Base-by-base conservation (phyloP, 192 early-diverging fungal genomes). In the Backusella liffmaniae region DNA sequence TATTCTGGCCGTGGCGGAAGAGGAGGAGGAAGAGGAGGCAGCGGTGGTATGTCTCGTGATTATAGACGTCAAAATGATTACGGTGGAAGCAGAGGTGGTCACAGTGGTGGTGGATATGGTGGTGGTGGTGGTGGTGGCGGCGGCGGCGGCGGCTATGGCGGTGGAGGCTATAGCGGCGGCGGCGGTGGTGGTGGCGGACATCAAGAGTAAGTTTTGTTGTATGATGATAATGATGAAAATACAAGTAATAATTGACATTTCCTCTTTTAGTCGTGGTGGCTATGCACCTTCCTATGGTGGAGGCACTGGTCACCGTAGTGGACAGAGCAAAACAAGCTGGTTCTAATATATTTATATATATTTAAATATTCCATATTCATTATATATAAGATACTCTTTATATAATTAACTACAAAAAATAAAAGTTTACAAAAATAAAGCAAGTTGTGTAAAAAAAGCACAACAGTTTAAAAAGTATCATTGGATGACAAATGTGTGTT, bases 301-400 rank as follows among this genome's bases (percentile, higher is more conserved):
- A 16, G 65, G 66, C 16, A 41, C 72, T 66, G 79, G 72, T 41
- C 75, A 75, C 76, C 69, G 76, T 56, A 70, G 67, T 29, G 76
- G 76, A 53, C 82, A 83, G 46, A 83, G 67, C 62, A 83, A 83
- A 53, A 83, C 82, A 16, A 83, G 82, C 71, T 83, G 82, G 82
- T 83, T 83, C 69, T 83, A 74, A 77, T 34, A 34, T 74, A 56
- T 56, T 12, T n/a, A 53, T 13, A 44, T 44, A 44, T 44, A 26
- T 26, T 26, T 26, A 39, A 9, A 39, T 39, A 32, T 26, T 26
- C 26, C 26, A 26, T 39, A 39, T 44, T 44, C 8, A 32, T 32
- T 1, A 32, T 32, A 32, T 32, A 32, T 32, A 32, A 32, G 15
- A 44, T 13, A 13, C 13, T 13, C 16, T 49, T 18, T 59, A 56